A percentile compares a stretch with the other conserved stretches of the same genome.
Conservation (phyloP, 495 filamentous ascomycete genomes). For the Penicillium subrubescens region DNA sequence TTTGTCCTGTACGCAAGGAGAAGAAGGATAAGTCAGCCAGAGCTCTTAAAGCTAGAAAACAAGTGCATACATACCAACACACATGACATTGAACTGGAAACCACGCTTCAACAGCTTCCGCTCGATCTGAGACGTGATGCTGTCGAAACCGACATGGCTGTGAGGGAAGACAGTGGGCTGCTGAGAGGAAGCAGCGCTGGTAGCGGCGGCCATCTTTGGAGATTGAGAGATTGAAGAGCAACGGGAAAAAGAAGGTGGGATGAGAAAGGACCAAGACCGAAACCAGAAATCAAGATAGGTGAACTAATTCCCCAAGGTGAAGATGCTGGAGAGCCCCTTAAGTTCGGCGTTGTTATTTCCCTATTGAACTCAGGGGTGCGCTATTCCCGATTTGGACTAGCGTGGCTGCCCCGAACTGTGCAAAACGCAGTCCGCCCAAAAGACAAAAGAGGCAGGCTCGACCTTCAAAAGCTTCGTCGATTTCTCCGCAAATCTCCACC, state of each 20-base stretch:
- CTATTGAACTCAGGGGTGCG: slow-evolving; percentile 42
- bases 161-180: slow-evolving; percentile 77
- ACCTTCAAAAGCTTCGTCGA: slow-evolving; percentile 16
- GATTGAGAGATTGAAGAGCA: neutral
- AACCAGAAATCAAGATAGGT: slow-evolving; percentile 2
- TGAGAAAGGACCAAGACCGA: slow-evolving; percentile 23
- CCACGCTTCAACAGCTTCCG: slow-evolving; percentile 99
- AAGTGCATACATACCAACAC: slow-evolving; percentile 76
- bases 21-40: neutral
- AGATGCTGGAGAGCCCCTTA: slow-evolving; percentile 39
- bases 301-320: slow-evolving; percentile 22
- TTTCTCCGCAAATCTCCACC: neutral
- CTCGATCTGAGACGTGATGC: slow-evolving; percentile 97
- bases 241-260: slow-evolving; percentile 5
- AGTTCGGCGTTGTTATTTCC: slow-evolving; percentile 36
- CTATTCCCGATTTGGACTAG: slow-evolving; percentile 41
- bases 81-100: slow-evolving; percentile 99
- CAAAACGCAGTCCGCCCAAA: slow-evolving; percentile 27
- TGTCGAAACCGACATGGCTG: slow-evolving; percentile 99
- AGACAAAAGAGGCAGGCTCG: slow-evolving; percentile 9
- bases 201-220: slow-evolving; percentile 53
- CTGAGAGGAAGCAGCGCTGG: slow-evolving; percentile 48
- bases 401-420: slow-evolving; percentile 21
- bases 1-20: slow-evolving; percentile 70
- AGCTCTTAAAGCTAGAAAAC: neutral